Percentiles rank a stretch among this genome's conserved stretches.
Conservation (phyloP, 345 rosid species). For the Atalantia buxifolia region DNA sequence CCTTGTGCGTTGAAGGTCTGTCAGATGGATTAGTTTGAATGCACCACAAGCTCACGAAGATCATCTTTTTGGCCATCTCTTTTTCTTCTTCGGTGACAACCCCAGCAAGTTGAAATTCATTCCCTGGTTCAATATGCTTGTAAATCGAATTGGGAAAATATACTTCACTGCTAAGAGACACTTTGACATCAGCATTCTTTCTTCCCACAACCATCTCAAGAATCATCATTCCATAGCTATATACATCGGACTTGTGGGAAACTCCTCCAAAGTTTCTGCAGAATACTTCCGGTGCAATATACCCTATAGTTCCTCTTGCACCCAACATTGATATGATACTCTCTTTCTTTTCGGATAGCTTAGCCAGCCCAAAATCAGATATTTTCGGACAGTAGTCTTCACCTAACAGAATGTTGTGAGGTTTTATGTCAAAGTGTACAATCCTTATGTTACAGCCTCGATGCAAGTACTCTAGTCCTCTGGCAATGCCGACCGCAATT, state of each 20-base stretch:
- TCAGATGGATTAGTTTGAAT: constrained; percentile 39
- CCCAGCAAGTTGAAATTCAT: neutral
- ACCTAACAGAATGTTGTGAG: constrained; percentile 40
- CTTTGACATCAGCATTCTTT: neutral
- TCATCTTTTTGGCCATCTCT: constrained; percentile 24
- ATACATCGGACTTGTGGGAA: constrained; percentile 27
- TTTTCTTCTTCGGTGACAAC: constrained; percentile 1
- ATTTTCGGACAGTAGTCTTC: constrained; percentile 35
- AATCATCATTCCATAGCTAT: constrained; percentile 4
- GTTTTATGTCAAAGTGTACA: constrained; percentile 49
- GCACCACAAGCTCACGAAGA: constrained; percentile 41
- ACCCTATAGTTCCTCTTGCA: constrained; percentile 39
- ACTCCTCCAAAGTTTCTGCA: constrained; percentile 29
- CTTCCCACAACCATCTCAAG: neutral
- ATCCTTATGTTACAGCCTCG: constrained; percentile 48
- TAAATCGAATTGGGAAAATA: neutral
- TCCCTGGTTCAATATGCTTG: neutral
- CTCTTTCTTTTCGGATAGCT: constrained; percentile 27
- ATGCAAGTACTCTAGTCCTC: constrained; percentile 53
- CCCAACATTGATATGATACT: constrained; percentile 28
- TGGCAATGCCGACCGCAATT: constrained; percentile 31
- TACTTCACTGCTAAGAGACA: neutral
- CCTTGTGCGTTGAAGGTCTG: constrained; percentile 41
- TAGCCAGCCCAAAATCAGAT: constrained; percentile 52
- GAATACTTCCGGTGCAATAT: constrained; percentile 45